Evolutionary conservation across 192 early-diverging fungal genomes (phyloP), one percentile per base, ranked within the genome.

Genomic region (Coemansia sp.): DNA sequence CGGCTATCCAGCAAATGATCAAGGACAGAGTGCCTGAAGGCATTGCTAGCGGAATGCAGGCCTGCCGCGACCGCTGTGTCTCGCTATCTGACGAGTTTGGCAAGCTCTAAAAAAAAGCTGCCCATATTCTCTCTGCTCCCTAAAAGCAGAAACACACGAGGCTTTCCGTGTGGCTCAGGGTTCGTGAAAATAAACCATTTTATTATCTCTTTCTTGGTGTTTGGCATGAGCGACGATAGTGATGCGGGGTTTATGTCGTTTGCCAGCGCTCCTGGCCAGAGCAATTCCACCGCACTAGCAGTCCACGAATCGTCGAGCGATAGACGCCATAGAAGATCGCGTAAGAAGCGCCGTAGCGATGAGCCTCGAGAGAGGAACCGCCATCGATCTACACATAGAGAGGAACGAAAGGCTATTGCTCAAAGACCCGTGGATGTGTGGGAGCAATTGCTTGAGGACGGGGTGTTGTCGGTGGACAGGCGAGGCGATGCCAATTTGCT

Each of bases 1-100:
- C 95, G 0, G 95, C 89, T 9, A 85, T 97, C 59, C 86, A 91
- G 67, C 78, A 83, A 5, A 84, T 95, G 73, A 89, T 93, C 67
- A 86, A 74, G 7, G 83, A 71, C 7, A 16, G 33, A 0, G 74
- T 82, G 5, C 79, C 73, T 18, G 61, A 76, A 39, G 73, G 79
- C 50, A 40, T 82, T 13, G 48, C 45, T 2, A 46, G 34, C 2
- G 79, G 79, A 11, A 53, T 76, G 28, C n/a, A 43, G 33, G 74
- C 74, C 7, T 73, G 70, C 38, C 48, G 60, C 13, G 69, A 23
- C 18, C 74, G 79, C 65, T 77, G 74, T 59, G 21, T 40, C 35
- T 51, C 68, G 26, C 57, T 82, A 37, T 64, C 74, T 0, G 65
- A 73, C 23, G 74, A 76, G 68, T 82, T 82, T 62, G 74, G 79